Conservation (phyloP, 1,284 basidiomycete species). For the Trametes pubescens region DNA sequence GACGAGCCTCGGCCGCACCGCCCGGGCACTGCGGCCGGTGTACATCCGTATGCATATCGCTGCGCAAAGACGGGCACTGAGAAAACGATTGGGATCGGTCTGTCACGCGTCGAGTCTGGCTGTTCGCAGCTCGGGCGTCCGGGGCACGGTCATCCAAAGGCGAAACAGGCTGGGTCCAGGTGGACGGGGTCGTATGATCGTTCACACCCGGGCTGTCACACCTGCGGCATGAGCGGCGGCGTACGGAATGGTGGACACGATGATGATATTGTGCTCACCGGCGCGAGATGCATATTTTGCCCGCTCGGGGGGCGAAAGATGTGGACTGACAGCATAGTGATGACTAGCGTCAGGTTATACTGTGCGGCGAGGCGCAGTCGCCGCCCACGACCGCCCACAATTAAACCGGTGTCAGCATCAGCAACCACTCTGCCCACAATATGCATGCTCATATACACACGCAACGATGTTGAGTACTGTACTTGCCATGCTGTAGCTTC, state of each 20-base stretch:
- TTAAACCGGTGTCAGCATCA: background rate
- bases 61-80: too few relatives aligned
- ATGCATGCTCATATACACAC: too few relatives aligned
- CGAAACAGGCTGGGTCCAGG: too few relatives aligned
- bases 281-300: background rate
- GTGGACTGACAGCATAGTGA: background rate
- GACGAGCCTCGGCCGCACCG: too few relatives aligned
- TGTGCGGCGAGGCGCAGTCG: background rate
- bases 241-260: too few relatives aligned
- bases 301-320: background rate
- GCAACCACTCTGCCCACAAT: background rate
- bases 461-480: too few relatives aligned
- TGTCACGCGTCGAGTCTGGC: background rate
- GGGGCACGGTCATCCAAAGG: background rate
- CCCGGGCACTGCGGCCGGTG: too few relatives aligned
- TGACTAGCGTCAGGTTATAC: background rate
- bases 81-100: too few relatives aligned
- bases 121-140: background rate
- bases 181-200: background rate
- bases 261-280: too few relatives aligned
- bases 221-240: background rate
- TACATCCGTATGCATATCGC: too few relatives aligned
- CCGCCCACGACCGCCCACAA: background rate
- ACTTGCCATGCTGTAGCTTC: background rate
- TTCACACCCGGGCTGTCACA: background rate